Evolutionary conservation across 139 green algal species (phyloP).

Genomic region (Coelastrella sp.): DNA sequence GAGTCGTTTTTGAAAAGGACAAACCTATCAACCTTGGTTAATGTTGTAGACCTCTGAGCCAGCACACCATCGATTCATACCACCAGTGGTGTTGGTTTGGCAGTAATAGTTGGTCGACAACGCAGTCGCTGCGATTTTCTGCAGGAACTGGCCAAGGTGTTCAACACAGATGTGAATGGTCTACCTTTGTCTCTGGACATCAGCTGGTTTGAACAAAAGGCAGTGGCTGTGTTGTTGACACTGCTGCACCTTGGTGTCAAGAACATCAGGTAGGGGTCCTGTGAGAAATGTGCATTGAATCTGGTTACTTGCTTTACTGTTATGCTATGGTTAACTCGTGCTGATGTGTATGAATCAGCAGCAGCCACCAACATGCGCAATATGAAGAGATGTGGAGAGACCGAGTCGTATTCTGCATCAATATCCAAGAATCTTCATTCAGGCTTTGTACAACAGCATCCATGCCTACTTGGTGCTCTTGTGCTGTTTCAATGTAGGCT

Average conservation of each 20-base stretch:
- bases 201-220: conserved; percentile 82
- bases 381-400: neutral
- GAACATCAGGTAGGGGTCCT: conserved; percentile 70
- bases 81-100: too few relatives aligned
- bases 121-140: conserved; percentile 13
- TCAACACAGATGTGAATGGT: conserved; percentile 77
- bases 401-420: too few relatives aligned
- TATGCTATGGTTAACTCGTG: neutral
- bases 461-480: neutral
- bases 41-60: too few relatives aligned
- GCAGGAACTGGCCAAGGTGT: conserved; percentile 72
- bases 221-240: conserved; percentile 80
- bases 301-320: too few relatives aligned
- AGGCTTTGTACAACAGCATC: neutral
- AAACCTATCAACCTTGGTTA: neutral
- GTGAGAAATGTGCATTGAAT: too few relatives aligned
- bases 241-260: conserved; percentile 80
- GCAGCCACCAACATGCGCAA: neutral
- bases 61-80: too few relatives aligned
- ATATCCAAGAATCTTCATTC: too few relatives aligned
- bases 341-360: neutral
- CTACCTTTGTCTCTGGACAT: conserved; percentile 75
- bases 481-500: conserved; percentile 58
- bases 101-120: too few relatives aligned
- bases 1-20: neutral